phyloP scores from a whole-genome alignment of 139 green algal genomes.

The Chara braunii region DNA sequence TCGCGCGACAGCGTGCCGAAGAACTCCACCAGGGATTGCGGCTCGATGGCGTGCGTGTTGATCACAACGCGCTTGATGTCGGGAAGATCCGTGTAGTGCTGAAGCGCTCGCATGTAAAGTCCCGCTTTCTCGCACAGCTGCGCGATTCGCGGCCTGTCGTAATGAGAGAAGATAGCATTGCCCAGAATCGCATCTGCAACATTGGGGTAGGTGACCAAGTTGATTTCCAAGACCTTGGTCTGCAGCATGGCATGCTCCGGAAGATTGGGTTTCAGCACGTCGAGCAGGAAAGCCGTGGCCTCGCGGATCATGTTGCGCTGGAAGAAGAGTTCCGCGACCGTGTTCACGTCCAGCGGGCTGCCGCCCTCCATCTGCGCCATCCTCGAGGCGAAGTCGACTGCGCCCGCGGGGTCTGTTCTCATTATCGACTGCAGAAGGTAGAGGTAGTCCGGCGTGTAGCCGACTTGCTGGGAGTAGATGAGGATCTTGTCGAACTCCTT shows the following conservation, averaged over 20 bases:
- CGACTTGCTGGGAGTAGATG: slow-evolving; percentile 51
- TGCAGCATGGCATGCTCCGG: slow-evolving; percentile 79
- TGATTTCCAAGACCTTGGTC: slow-evolving; percentile 95
- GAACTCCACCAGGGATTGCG: slow-evolving; percentile 80
- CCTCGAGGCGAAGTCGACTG: slow-evolving; percentile 90
- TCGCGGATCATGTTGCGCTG: slow-evolving; percentile 85
- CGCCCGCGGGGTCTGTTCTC: slow-evolving; percentile 80
- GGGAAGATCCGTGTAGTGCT: slow-evolving; percentile 96
- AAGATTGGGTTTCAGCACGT: slow-evolving; percentile 84
- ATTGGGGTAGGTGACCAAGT: slow-evolving; percentile 95
- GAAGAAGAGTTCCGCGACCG: slow-evolving; percentile 94
- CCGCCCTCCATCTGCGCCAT: slow-evolving; percentile 69
- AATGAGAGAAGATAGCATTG: slow-evolving; percentile 88
- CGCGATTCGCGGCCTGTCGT: slow-evolving; percentile 89
- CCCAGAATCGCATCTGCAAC: slow-evolving; percentile 95
- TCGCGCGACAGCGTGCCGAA: slow-evolving; percentile 92
- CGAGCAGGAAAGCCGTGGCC: slow-evolving; percentile 94
- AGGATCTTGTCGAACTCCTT: slow-evolving; percentile 87
- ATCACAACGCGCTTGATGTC: slow-evolving; percentile 94
- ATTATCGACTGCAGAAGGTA: slow-evolving; percentile 87
- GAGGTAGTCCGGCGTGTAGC: slow-evolving; percentile 89
- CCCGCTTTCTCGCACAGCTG: slow-evolving; percentile 98
- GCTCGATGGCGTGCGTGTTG: slow-evolving; percentile 96
- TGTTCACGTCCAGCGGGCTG: slow-evolving; percentile 76
- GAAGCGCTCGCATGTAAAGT: slow-evolving; percentile 94